phyloP scores from a whole-genome alignment of 768 basidiomycete genomes.

The Lactifluus hygrophoroides region DNA sequence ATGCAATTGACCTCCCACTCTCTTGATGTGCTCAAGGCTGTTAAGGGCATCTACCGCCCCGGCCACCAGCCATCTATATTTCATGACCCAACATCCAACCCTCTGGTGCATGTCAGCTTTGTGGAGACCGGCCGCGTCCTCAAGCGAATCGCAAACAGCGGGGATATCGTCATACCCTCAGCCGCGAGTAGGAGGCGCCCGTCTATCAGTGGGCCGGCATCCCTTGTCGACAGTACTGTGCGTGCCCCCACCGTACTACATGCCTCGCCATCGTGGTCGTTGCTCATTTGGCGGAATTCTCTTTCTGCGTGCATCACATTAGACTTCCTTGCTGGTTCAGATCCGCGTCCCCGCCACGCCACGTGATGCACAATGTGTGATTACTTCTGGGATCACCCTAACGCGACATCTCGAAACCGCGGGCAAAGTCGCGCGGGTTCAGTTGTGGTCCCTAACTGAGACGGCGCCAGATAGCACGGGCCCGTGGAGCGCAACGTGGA shows the following conservation, averaged over 20 bases:
- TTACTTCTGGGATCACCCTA: constrained; percentile 7
- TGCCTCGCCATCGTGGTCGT: neutral
- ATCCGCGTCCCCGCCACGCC: constrained; percentile 5
- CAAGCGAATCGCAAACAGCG: neutral
- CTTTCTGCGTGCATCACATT: neutral
- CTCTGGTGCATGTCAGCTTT: neutral
- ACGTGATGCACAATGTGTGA: constrained; percentile 3
- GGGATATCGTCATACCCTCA: neutral
- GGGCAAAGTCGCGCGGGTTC: neutral
- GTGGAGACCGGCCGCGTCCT: neutral
- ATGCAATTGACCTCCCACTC: neutral
- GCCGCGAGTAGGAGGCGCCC: neutral
- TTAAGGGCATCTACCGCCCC: neutral
- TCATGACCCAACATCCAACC: neutral
- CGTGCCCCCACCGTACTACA: neutral
- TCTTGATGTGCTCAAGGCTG: neutral
- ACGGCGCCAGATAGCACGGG: neutral
- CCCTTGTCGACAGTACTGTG: constrained; percentile 6
- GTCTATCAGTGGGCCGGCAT: constrained; percentile 4
- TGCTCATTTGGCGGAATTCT: neutral
- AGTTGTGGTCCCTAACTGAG: constrained; percentile 2
- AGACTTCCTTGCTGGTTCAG: constrained; percentile 9
- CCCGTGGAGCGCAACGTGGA: neutral
- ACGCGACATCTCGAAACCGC: constrained; percentile 2
- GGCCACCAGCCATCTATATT: neutral